phyloP scores from a whole-genome alignment of 176 grass and related monocot genomes.

The Pharus latifolius region DNA sequence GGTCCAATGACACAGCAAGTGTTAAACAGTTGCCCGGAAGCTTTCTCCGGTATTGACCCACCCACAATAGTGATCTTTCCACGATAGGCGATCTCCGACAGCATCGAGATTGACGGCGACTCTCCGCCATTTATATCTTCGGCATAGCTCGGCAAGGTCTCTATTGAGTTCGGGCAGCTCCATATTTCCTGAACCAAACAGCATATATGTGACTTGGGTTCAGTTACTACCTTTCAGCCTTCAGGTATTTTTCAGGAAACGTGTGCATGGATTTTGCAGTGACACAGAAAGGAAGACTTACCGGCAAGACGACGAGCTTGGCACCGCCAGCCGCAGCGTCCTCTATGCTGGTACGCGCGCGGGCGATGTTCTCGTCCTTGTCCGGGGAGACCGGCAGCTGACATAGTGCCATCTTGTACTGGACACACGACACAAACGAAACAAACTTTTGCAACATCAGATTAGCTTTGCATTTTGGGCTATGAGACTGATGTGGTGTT shows the following conservation, averaged over 20 bases:
- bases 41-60: constrained; percentile 51
- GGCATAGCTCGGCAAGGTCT: constrained; percentile 28
- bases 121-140: constrained; percentile 55
- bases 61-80: constrained; percentile 44
- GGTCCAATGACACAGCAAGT: constrained; percentile 47
- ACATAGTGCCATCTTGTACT: constrained; percentile 56
- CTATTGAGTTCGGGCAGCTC: constrained; percentile 47
- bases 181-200: constrained; percentile 42
- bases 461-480: background rate
- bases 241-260: background rate
- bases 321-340: constrained; percentile 29
- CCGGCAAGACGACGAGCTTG: constrained; percentile 47
- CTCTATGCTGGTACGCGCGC: constrained; percentile 23
- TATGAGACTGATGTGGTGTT: background rate
- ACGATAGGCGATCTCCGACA: constrained; percentile 30
- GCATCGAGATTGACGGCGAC: constrained; percentile 43
- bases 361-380: constrained; percentile 44
- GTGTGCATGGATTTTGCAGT: background rate
- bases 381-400: constrained; percentile 39
- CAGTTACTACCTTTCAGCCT: background rate
- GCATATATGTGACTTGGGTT: background rate
- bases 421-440: background rate
- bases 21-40: constrained; percentile 35
- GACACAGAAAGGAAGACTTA: constrained; percentile 1
- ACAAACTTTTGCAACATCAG: background rate